Conservation (phyloP, 148 eudicot genomes). For the Nepenthes gracilis region DNA sequence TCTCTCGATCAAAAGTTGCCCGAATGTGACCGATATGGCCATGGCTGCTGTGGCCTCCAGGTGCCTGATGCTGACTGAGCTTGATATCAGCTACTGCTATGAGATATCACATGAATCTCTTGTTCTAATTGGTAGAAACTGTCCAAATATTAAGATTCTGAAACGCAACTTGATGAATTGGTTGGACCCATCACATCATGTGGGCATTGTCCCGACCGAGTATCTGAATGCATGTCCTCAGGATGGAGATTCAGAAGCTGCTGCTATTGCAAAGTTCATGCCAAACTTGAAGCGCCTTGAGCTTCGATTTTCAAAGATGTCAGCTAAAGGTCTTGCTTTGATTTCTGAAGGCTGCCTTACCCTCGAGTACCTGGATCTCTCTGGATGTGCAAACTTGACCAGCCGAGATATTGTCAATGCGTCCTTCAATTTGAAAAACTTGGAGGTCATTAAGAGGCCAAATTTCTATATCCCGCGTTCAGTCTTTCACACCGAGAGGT, state of each 20-base stretch:
- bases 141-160: slow-evolving; percentile 41
- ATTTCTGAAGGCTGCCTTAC: slow-evolving; percentile 56
- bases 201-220: slow-evolving; percentile 54
- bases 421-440: slow-evolving; percentile 26
- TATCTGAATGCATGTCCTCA: slow-evolving; percentile 67
- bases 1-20: slow-evolving; percentile 71
- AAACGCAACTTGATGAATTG: slow-evolving; percentile 75
- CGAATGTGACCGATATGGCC: slow-evolving; percentile 47
- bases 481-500: slow-evolving; percentile 62
- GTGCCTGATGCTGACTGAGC: slow-evolving; percentile 58
- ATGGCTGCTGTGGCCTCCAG: slow-evolving; percentile 38
- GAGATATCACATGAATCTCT: slow-evolving; percentile 75
- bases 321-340: slow-evolving; percentile 55
- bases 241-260: slow-evolving; percentile 83
- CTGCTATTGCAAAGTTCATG: slow-evolving; percentile 55
- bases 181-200: slow-evolving; percentile 74
- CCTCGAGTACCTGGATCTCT: slow-evolving; percentile 56
- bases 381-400: slow-evolving; percentile 73
- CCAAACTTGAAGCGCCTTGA: slow-evolving; percentile 61
- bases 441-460: slow-evolving; percentile 67
- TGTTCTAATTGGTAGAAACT: slow-evolving; percentile 38
- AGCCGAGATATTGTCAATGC: slow-evolving; percentile 59
- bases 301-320: slow-evolving; percentile 60
- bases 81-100: slow-evolving; percentile 83
- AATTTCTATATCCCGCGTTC: slow-evolving; percentile 81